A percentile compares a stretch with the other conserved stretches of the same genome.
Conservation (phyloP, 2,329 filamentous ascomycete species). For the Xylariaceae sp. region DNA sequence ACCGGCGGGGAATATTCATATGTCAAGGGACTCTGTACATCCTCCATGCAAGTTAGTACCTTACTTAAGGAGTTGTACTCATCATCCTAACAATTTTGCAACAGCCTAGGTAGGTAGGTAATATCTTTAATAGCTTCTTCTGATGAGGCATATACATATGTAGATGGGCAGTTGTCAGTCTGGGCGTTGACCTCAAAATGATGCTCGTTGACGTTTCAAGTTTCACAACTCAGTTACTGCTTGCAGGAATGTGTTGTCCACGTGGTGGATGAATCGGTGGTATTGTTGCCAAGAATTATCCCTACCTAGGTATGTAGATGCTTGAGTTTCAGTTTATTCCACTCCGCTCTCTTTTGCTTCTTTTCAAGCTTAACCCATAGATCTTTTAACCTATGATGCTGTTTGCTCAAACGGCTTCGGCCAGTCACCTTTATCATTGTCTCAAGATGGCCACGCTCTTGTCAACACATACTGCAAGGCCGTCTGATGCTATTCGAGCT, state of each 20-base stretch:
- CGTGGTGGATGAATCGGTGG: neutral
- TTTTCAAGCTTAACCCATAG: no score
- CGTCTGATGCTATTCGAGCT: neutral
- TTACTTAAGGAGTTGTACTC: no score
- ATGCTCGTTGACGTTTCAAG: neutral
- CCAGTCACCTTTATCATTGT: neutral
- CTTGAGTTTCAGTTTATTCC: neutral
- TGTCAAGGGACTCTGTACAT: neutral
- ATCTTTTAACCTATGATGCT: no score
- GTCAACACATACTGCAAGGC: neutral
- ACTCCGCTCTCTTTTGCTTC: no score
- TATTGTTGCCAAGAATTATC: neutral
- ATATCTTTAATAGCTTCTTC: no score
- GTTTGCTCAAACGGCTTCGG: neutral
- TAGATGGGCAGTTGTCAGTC: no score
- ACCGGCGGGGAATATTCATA: neutral
- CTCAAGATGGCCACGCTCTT: neutral
- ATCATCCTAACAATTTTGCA: no score
- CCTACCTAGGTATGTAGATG: neutral
- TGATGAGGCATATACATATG: no score
- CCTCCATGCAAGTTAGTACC: neutral
- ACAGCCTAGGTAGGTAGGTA: no score
- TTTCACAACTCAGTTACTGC: neutral
- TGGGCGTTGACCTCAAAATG: no score
- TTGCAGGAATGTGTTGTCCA: neutral